Percentiles rank a stretch among this genome's conserved stretches.
These are phyloP conservation scores for Zarea fungicola DNA, from an alignment of 2,329 filamentous ascomycete genomes.

Conservation along the genomic window DNA sequence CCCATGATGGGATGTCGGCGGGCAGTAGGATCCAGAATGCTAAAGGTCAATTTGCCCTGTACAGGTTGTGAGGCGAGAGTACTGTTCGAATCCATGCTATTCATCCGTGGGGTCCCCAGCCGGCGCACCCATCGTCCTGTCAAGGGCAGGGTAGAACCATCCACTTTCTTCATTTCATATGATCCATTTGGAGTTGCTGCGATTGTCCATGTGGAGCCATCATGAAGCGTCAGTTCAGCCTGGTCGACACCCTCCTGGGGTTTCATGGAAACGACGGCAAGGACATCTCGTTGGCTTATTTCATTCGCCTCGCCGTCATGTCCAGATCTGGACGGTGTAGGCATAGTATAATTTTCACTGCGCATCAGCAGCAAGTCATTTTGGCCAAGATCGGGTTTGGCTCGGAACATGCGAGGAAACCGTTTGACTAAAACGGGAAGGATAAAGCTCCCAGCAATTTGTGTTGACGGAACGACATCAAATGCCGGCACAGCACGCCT, in stretches of 20 bases:
- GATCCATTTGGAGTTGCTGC: constrained; percentile 49
- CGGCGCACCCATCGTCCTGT: constrained; percentile 67
- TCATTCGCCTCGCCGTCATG: constrained; percentile 43
- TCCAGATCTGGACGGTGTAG: constrained; percentile 17
- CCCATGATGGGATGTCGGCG: constrained; percentile 72
- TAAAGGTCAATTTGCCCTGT: constrained; percentile 63
- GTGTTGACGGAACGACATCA: constrained; percentile 67
- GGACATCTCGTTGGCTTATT: constrained; percentile 46
- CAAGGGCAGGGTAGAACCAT: constrained; percentile 51
- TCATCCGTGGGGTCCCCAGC: constrained; percentile 19
- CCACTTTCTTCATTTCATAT: constrained; percentile 60
- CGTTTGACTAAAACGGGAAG: constrained; percentile 54
- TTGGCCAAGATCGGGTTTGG: constrained; percentile 57
- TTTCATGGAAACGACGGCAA: constrained; percentile 64
- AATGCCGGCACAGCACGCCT: constrained; percentile 61
- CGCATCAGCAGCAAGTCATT: constrained; percentile 67
- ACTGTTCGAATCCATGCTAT: constrained; percentile 16
- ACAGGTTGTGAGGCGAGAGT: constrained; percentile 29
- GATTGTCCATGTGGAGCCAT: constrained; percentile 56
- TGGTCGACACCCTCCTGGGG: constrained; percentile 44
- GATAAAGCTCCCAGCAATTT: constrained; percentile 50
- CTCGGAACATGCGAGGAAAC: constrained; percentile 59
- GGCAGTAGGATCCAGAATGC: constrained; percentile 64
- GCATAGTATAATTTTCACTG: constrained; percentile 58
- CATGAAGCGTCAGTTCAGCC: constrained; percentile 61